Evolutionary conservation across 306 rosid genomes (phyloP).

Genomic region (Arachis stenosperma): DNA sequence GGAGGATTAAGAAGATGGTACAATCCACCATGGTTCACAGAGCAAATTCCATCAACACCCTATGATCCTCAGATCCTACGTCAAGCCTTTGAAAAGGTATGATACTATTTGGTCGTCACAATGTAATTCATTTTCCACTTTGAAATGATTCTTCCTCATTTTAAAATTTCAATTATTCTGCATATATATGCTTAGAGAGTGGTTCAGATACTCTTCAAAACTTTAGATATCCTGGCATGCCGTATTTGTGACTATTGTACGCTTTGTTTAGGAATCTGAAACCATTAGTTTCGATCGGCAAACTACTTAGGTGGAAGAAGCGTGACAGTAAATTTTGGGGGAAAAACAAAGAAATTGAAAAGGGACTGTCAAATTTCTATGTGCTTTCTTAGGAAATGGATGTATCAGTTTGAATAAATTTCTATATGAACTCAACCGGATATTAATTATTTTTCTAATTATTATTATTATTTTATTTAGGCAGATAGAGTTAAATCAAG

Average conservation of each 20-base stretch:
- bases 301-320: neutral
- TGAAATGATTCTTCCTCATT: slow-evolving; percentile 4
- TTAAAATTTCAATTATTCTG: slow-evolving; percentile 19
- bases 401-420: too few relatives aligned
- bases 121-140: slow-evolving; percentile 1
- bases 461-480: too few relatives aligned
- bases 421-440: too few relatives aligned
- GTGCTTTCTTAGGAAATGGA: too few relatives aligned
- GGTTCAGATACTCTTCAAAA: slow-evolving; percentile 10
- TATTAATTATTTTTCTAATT: too few relatives aligned
- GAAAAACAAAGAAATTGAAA: too few relatives aligned
- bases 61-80: slow-evolving; percentile 72
- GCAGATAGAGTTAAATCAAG: too few relatives aligned
- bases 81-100: slow-evolving; percentile 80
- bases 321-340: too few relatives aligned
- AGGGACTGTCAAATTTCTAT: too few relatives aligned
- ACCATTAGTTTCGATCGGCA: slow-evolving; percentile 7
- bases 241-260: slow-evolving; percentile 4
- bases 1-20: slow-evolving; percentile 96
- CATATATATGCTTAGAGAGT: slow-evolving; percentile 25
- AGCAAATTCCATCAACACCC: slow-evolving; percentile 72
- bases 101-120: slow-evolving; percentile 27
- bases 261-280: slow-evolving; percentile 24
- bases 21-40: slow-evolving; percentile 84
- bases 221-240: slow-evolving; percentile 12